Percentiles rank a stretch among this genome's conserved stretches.
Evolutionary conservation across 257 asterid genomes (phyloP).

Genomic region (Marsdenia floribunda): DNA sequence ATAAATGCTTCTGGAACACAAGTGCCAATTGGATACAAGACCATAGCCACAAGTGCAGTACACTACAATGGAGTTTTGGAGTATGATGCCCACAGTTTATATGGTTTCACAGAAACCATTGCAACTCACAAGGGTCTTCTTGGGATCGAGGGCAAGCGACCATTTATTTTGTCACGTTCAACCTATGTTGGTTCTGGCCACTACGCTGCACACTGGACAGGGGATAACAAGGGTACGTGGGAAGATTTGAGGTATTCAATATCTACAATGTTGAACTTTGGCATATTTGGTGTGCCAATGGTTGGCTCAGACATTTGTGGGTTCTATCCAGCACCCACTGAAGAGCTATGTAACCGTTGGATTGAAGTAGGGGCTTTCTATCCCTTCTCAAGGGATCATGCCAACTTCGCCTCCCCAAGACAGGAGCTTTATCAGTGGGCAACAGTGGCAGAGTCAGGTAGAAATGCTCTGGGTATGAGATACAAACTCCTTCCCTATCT

Average conservation of each 20-base stretch:
- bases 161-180: conserved; percentile 73
- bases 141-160: conserved; percentile 72
- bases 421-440: conserved; percentile 99
- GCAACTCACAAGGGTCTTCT: conserved; percentile 85
- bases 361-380: conserved; percentile 90
- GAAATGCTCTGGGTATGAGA: conserved; percentile 91
- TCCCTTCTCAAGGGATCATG: conserved; percentile 95
- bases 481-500: conserved; percentile 71
- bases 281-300: conserved; percentile 92
- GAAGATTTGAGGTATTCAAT: conserved; percentile 71
- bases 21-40: conserved; percentile 74
- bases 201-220: conserved; percentile 93
- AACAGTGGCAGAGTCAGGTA: conserved; percentile 77
- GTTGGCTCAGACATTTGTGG: conserved; percentile 98
- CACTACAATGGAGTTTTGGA: conserved; percentile 83
- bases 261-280: conserved; percentile 78
- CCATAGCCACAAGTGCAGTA: conserved; percentile 78
- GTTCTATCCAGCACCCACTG: conserved; percentile 79
- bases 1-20: conserved; percentile 80
- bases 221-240: conserved; percentile 95
- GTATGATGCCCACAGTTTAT: conserved; percentile 85
- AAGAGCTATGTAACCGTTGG: conserved; percentile 98
- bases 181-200: conserved; percentile 84
- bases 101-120: conserved; percentile 72
- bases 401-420: conserved; percentile 78